Evolutionary conservation across 2,329 filamentous ascomycete species (phyloP), one percentile per base, ranked within the genome.

Genomic region (Fusarium temperatum): DNA sequence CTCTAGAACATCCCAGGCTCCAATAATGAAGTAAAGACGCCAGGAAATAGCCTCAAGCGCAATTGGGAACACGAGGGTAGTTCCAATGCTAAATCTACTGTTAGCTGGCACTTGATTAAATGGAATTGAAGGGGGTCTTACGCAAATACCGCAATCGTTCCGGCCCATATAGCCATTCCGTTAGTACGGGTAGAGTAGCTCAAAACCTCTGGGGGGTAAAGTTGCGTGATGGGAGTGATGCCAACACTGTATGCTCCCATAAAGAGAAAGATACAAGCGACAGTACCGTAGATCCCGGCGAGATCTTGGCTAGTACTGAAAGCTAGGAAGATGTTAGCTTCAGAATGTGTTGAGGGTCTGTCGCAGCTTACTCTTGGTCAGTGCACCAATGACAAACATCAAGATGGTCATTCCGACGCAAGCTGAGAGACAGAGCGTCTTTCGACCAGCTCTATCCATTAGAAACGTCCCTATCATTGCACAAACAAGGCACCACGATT

Each of bases 121-220:
- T 7, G 39, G 18, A n/a, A 2, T 20, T 24, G 12, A 20, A 1
- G 8, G 26, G 14, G 1, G 10, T 8, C 55, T n/a, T 26, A 57
- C 39, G 55, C 55, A 8, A 57, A 57, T 12, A 57, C 13, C 1
- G 55, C 55, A 22, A 57, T 45, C 3, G 55, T 57, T 24, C 55
- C 55, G 3, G 55, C 55, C 55, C 42, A 59, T 6, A 59, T 59
- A 4, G 32, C 56, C 56, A 59, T 59, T 14, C 56, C 56, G 20
- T 50, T 59, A 3, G 42, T 50, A 38, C 56, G 56, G 5, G 18
- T 50, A 13, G 56, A 59, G 42, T 59, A 59, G 8, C 42, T 50
- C 0, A 59, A 32, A 11, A 59, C 42, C 1, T 59, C 56, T 1
- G 56, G 56, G 0, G 56, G 56, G 6, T 59, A 59, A 1, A 59